Evolutionary conservation across 78 protist genomes (phyloP).

Genomic region (Diacronema lutheri): DNA sequence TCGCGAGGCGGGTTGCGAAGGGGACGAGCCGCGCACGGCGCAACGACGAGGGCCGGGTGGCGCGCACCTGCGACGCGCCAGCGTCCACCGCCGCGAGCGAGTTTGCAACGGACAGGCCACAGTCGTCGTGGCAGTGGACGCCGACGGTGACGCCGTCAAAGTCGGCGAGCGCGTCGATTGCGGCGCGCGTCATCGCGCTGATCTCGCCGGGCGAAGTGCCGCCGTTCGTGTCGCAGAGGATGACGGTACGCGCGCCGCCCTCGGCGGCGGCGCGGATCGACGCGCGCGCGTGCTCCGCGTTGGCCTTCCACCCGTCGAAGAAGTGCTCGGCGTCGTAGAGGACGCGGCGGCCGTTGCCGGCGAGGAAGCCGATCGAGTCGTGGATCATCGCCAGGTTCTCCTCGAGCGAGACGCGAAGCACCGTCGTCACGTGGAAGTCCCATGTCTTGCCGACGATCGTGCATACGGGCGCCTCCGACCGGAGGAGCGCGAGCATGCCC

Average conservation of each 20-base stretch:
- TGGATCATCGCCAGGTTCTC: slow-evolving; percentile 10
- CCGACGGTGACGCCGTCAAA: neutral
- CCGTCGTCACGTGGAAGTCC: slow-evolving; percentile 9
- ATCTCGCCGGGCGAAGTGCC: neutral
- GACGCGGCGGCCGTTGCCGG: neutral
- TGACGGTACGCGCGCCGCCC: neutral
- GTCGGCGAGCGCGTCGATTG: neutral
- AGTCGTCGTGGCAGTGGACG: slow-evolving; percentile 20
- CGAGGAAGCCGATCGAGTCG: neutral
- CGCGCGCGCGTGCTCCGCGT: slow-evolving; percentile 10
- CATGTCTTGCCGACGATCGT: slow-evolving; percentile 20
- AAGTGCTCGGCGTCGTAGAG: slow-evolving; percentile 15
- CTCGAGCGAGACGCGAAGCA: neutral
- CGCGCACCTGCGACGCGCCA: neutral
- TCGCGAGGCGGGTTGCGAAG: too few relatives aligned
- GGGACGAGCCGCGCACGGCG: too few relatives aligned
- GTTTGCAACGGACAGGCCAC: neutral
- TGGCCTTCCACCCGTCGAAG: slow-evolving; percentile 7
- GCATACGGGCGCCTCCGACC: neutral
- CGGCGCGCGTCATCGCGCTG: neutral
- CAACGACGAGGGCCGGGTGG: too few relatives aligned
- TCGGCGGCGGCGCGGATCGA: slow-evolving; percentile 6
- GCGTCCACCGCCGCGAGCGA: too few relatives aligned
- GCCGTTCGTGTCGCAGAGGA: slow-evolving; percentile 27
- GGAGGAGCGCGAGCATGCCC: neutral